phyloP scores from a whole-genome alignment of 192 early-diverging fungal species.

The Pecoramyces ruminantium region DNA sequence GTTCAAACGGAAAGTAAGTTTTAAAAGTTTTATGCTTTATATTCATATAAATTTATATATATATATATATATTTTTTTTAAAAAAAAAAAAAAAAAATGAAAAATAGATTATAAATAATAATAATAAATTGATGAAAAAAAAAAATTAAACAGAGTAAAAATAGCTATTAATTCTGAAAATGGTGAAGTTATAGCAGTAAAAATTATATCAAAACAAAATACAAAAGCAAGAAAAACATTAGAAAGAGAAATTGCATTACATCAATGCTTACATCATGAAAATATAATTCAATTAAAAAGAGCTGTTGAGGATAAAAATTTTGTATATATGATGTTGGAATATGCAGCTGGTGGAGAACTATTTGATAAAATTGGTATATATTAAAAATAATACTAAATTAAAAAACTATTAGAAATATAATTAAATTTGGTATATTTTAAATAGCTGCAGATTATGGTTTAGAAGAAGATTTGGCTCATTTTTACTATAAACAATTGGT shows the following conservation, averaged over 20 bases:
- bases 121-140: background rate
- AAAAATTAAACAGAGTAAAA: constrained; percentile 26
- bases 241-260: constrained; percentile 7
- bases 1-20: background rate
- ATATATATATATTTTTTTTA: too few species aligned
- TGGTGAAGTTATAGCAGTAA: constrained; percentile 27
- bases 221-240: background rate
- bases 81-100: background rate
- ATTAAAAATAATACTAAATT: too few species aligned
- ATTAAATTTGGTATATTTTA: background rate
- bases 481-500: constrained; percentile 56
- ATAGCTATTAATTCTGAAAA: constrained; percentile 24
- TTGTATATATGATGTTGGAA: constrained; percentile 43
- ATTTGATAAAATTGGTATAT: constrained; percentile 49
- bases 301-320: constrained; percentile 24
- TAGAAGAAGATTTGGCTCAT: constrained; percentile 53
- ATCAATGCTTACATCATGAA: constrained; percentile 22
- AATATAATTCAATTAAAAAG: constrained; percentile 36
- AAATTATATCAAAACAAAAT: constrained; percentile 33
- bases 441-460: constrained; percentile 43
- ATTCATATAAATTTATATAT: too few species aligned
- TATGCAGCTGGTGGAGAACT: constrained; percentile 50
- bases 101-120: background rate
- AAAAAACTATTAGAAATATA: background rate
- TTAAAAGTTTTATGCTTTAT: too few species aligned